A percentile compares a stretch with the other conserved stretches of the same genome.
phyloP scores from a whole-genome alignment of 2,329 filamentous ascomycete species.

The Sporothrix humicola region DNA sequence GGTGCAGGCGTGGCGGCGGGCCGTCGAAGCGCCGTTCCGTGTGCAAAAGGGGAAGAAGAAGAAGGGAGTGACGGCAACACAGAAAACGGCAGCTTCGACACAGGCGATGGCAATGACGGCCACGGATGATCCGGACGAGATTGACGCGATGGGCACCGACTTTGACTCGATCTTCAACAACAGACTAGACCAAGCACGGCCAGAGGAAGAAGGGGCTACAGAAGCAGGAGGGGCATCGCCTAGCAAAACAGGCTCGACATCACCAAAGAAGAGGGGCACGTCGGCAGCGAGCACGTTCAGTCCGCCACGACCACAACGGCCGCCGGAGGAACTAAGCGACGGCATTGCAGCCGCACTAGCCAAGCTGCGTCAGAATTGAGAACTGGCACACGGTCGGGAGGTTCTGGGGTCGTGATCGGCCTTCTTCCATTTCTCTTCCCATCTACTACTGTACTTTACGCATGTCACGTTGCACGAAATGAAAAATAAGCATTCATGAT shows the following conservation, averaged over 20 bases:
- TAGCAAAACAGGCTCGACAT: slow-evolving; percentile 52
- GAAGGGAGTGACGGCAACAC: slow-evolving; percentile 32
- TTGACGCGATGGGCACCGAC: slow-evolving; percentile 7
- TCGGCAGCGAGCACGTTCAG: slow-evolving; percentile 24
- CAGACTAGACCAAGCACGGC: not conserved
- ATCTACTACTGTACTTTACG: not conserved
- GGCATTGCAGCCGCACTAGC: slow-evolving; percentile 67
- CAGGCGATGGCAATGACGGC: not conserved
- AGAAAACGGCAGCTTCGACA: slow-evolving; percentile 40
- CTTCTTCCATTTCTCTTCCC: not conserved
- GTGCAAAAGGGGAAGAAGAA: slow-evolving; percentile 68
- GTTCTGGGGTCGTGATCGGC: not conserved
- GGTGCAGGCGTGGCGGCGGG: slow-evolving; percentile 81
- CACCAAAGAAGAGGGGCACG: slow-evolving; percentile 39
- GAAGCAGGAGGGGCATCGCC: not conserved
- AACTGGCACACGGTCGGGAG: not conserved
- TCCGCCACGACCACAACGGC: slow-evolving; percentile 35
- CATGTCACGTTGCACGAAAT: slow-evolving; percentile 25
- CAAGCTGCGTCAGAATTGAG: slow-evolving; percentile 56
- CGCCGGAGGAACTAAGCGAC: slow-evolving; percentile 55
- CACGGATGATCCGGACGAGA: not conserved
- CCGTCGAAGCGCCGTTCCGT: slow-evolving; percentile 84
- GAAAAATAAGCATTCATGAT: not conserved
- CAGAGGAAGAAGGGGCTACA: not conserved
- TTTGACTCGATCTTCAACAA: slow-evolving; percentile 32